Evolutionary conservation across 2,329 filamentous ascomycete species (phyloP), one percentile per base, ranked within the genome.

Genomic region (Fusarium tupiense): DNA sequence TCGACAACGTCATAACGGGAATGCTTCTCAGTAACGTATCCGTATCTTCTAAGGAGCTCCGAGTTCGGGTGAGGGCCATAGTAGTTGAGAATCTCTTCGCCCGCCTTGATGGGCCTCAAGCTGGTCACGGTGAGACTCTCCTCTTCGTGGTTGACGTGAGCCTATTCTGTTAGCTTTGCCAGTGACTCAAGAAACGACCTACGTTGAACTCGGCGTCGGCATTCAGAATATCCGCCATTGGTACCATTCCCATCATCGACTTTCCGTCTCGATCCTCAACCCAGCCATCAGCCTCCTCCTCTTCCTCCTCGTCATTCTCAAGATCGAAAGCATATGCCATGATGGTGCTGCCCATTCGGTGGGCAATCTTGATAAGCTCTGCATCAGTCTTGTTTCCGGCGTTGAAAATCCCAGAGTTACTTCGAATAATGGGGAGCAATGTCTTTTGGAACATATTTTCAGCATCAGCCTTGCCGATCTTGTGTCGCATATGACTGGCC

Each of bases 241-340:
- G 94, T 0, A 98, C 93, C 94, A 98, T 96, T 60, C 93, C 95
- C 83, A 97, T 94, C 80, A 88, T 83, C 2, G 85, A 84, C 72
- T 86, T 86, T 14, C 85, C 86, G 6, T 91, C 86, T 58, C 87
- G 86, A 64, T 93, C 91, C 64, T 92, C 90, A 3, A 92, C 86
- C 85, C 91, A 92, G 49, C 89, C 90, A 31, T 91, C 90, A 12
- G 88, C 85, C 19, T 91, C 88, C 5, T 91, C 88, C 6, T 90
- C 89, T 29, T 90, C 81, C 2, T 89, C 86, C 9, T 91, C 88
- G 0, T 86, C 84, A 13, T 85, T 86, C 54, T 90, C 89, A 12
- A 97, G 88, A 75, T 98, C 95, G 80, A 98, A 98, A 1, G 94
- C 94, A 80, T 97, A 98, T 0, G 94, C 92, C 94, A 98, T 97